Conservation (phyloP, 2,329 filamentous ascomycete genomes). For the Pseudopyrenochaeta lycopersici region DNA sequence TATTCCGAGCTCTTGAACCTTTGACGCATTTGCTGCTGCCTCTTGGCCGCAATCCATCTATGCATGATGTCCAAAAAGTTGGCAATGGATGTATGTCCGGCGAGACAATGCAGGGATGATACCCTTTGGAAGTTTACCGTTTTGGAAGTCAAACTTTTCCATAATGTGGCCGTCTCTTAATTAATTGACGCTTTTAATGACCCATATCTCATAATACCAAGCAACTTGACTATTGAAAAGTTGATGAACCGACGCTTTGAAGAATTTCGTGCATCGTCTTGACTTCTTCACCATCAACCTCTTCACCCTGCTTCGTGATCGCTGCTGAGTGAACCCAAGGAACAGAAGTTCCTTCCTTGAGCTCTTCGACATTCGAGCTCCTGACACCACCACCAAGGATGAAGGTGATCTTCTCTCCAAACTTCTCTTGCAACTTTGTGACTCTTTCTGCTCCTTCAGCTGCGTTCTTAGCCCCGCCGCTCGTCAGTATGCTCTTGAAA, state of each 20-base stretch:
- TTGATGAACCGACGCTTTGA: not conserved
- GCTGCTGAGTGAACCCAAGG: conserved; percentile 58
- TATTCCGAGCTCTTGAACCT: no score
- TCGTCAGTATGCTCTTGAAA: conserved; percentile 60
- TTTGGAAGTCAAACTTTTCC: conserved; percentile 3
- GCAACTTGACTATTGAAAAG: conserved; percentile 25
- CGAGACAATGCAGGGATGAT: conserved; percentile 25
- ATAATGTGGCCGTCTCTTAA: conserved; percentile 9
- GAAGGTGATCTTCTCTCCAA: conserved; percentile 49
- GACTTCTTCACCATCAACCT: conserved; percentile 42
- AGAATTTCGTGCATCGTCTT: conserved; percentile 16
- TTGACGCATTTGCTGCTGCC: not conserved
- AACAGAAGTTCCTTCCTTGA: conserved; percentile 43
- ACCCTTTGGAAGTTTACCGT: conserved; percentile 26
- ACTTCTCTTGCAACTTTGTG: conserved; percentile 36
- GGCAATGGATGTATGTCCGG: not conserved
- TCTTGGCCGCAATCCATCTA: not conserved
- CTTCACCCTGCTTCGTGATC: conserved; percentile 43
- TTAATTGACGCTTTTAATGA: no score
- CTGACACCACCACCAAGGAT: conserved; percentile 63
- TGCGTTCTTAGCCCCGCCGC: conserved; percentile 52
- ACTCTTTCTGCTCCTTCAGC: conserved; percentile 47
- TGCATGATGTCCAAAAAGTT: not conserved
- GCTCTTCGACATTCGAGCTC: conserved; percentile 50
- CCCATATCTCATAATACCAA: conserved; percentile 4